Conservation (phyloP, 352 stramenopile species). For the Phytopythium vexans region DNA sequence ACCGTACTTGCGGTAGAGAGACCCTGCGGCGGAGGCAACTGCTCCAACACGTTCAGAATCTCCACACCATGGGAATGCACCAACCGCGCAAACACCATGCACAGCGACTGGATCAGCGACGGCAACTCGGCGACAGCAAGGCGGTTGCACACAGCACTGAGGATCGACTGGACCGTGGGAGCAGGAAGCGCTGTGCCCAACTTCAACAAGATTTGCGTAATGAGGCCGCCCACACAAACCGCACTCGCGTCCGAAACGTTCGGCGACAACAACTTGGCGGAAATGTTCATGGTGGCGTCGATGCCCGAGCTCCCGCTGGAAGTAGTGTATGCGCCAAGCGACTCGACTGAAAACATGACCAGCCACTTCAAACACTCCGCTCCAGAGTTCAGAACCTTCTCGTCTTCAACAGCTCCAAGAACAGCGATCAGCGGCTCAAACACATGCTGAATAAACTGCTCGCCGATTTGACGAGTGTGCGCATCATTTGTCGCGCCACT, state of each 20-base stretch:
- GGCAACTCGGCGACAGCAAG: slow-evolving; percentile 65
- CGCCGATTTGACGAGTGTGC: slow-evolving; percentile 42
- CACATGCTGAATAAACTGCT: slow-evolving; percentile 63
- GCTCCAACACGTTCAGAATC: slow-evolving; percentile 69
- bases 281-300: slow-evolving; percentile 66
- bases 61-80: slow-evolving; percentile 68
- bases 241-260: slow-evolving; percentile 65
- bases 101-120: slow-evolving; percentile 76
- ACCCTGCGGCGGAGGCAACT: slow-evolving; percentile 44
- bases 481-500: slow-evolving; percentile 17
- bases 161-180: slow-evolving; percentile 69
- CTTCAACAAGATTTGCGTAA: slow-evolving; percentile 80
- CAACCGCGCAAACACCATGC: slow-evolving; percentile 79
- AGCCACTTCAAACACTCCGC: slow-evolving; percentile 84
- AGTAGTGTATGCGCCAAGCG: slow-evolving; percentile 47
- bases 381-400: slow-evolving; percentile 71
- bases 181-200: slow-evolving; percentile 51
- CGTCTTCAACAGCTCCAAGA: slow-evolving; percentile 58
- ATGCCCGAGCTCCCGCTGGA: slow-evolving; percentile 41
- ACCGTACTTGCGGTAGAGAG: slow-evolving; percentile 51
- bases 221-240: slow-evolving; percentile 69
- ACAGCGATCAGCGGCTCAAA: slow-evolving; percentile 73
- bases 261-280: slow-evolving; percentile 66
- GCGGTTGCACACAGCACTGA: slow-evolving; percentile 63
- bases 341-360: slow-evolving; percentile 72